These are phyloP conservation scores for Pseudohalonectria lignicola DNA, from an alignment of 2,329 filamentous ascomycete species.

Conservation along the genomic window DNA sequence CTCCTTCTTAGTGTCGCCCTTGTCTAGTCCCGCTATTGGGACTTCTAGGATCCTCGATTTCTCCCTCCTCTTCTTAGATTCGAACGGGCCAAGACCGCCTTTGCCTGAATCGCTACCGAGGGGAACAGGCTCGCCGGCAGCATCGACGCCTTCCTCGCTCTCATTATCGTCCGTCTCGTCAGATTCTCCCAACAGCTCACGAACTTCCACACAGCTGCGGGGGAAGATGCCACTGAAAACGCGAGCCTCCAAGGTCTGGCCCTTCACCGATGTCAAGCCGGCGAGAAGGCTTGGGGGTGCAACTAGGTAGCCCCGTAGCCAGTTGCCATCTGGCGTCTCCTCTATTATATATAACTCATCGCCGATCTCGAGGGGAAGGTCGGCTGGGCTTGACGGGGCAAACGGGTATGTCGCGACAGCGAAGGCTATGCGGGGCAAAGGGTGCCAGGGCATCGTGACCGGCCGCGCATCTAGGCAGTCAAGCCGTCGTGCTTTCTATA, in stretches of 20 bases:
- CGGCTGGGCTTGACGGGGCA: constrained; percentile 71
- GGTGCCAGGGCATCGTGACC: constrained; percentile 82
- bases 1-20: constrained; percentile 10
- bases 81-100: constrained; percentile 31
- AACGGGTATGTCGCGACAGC: constrained; percentile 95
- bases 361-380: constrained; percentile 92
- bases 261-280: constrained; percentile 80
- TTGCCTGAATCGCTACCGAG: constrained; percentile 40
- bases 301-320: constrained; percentile 92
- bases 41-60: constrained; percentile 13
- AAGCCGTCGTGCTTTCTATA: too few species aligned
- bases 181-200: constrained; percentile 75
- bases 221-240: constrained; percentile 99
- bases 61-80: constrained; percentile 24
- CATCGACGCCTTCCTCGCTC: constrained; percentile 21
- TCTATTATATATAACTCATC: constrained; percentile 99
- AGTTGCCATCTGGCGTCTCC: constrained; percentile 82
- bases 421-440: constrained; percentile 93
- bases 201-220: constrained; percentile 84
- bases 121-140: constrained; percentile 19
- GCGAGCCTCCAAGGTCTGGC: constrained; percentile 85
- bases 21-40: constrained; percentile 7
- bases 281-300: constrained; percentile 88
- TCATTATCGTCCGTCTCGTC: constrained; percentile 40
- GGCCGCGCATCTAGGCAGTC: constrained; percentile 10